These are phyloP conservation scores for Trichoderma gracile DNA, from an alignment of 2,329 filamentous ascomycete species.

Conservation along the genomic window DNA sequence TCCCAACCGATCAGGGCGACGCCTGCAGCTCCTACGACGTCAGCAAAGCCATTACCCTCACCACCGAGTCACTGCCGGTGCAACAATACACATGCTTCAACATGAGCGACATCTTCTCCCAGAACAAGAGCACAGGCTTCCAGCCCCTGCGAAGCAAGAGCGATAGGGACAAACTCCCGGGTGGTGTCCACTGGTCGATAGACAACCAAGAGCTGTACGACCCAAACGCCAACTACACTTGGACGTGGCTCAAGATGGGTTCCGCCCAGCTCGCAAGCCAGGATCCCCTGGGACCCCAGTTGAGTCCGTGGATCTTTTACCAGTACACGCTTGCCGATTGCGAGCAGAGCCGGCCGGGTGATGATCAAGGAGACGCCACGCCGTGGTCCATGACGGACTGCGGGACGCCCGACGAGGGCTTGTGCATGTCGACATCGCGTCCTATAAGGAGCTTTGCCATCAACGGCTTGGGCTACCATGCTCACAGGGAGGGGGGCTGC, in stretches of 20 bases:
- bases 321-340: neutral
- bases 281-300: neutral
- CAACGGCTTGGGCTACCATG: too few species aligned
- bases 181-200: neutral
- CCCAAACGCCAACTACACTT: neutral
- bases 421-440: neutral
- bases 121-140: slow-evolving; percentile 28
- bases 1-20: slow-evolving; percentile 7
- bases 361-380: neutral
- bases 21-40: slow-evolving; percentile 28
- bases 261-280: too few species aligned
- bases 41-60: slow-evolving; percentile 25
- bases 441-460: neutral
- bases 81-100: slow-evolving; percentile 30
- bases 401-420: neutral
- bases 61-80: slow-evolving; percentile 25
- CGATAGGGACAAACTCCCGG: neutral
- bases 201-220: neutral
- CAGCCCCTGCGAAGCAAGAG: neutral
- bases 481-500: neutral
- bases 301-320: neutral
- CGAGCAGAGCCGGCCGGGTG: neutral
- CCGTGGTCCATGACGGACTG: neutral
- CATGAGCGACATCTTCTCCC: slow-evolving; percentile 30
- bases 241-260: neutral